These are phyloP conservation scores for Lachancea thermotolerans DNA, from an alignment of 805 yeast species.

Conservation along the genomic window DNA sequence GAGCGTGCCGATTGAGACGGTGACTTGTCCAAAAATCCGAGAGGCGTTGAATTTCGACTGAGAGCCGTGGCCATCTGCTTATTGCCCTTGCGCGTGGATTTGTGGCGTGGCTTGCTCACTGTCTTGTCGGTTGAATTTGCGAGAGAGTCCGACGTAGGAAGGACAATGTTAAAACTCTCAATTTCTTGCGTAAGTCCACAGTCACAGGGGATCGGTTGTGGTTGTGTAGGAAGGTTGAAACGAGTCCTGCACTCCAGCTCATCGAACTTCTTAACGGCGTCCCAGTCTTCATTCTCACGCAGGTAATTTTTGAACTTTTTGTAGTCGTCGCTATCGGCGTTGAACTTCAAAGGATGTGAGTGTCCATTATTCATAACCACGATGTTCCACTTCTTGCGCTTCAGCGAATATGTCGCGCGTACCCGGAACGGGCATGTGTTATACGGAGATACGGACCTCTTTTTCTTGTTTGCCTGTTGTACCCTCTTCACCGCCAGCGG, in stretches of 20 bases:
- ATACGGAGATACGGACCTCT: conserved; percentile 29
- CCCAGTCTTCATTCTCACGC: conserved; percentile 24
- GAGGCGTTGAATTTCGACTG: conserved; percentile 5
- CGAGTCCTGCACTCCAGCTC: conserved; percentile 31
- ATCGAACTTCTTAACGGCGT: conserved; percentile 31
- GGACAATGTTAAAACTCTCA: conserved; percentile 29
- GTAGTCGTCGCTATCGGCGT: conserved; percentile 32
- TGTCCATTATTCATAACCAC: conserved; percentile 56
- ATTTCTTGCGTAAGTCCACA: conserved; percentile 34
- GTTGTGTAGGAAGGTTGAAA: conserved; percentile 28
- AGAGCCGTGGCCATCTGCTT: conserved; percentile 3
- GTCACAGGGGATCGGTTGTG: conserved; percentile 31
- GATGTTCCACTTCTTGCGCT: conserved; percentile 50
- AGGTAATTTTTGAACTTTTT: conserved; percentile 29
- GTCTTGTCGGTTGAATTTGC: conserved; percentile 6
- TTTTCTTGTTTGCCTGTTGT: conserved; percentile 16
- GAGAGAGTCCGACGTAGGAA: conserved; percentile 23
- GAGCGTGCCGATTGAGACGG: background rate
- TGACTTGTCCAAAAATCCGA: background rate
- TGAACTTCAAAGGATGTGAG: conserved; percentile 42
- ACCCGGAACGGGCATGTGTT: conserved; percentile 57
- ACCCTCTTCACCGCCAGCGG: conserved; percentile 4
- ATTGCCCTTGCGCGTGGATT: conserved; percentile 5
- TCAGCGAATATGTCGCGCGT: conserved; percentile 52
- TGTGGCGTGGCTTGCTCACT: conserved; percentile 9